phyloP scores from a whole-genome alignment of 495 filamentous ascomycete species.

The Podospora australis region DNA sequence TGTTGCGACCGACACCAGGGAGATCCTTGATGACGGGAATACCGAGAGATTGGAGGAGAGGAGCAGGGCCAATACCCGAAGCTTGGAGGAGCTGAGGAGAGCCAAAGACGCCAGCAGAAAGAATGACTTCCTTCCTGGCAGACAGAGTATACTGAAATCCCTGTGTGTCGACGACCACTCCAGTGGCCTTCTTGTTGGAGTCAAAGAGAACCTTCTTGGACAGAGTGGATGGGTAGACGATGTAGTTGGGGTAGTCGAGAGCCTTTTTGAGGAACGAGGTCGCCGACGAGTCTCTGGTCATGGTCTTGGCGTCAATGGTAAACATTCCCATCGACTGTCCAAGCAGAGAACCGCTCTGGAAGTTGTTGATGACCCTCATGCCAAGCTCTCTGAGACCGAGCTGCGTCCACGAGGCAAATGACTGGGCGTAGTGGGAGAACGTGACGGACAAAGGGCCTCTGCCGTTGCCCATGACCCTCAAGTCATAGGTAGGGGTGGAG shows the following conservation, averaged over 20 bases:
- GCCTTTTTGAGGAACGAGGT: neutral
- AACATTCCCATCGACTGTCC: conserved; percentile 13
- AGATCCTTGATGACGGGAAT: conserved; percentile 40
- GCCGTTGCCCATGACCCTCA: conserved; percentile 13
- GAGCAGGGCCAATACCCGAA: conserved; percentile 30
- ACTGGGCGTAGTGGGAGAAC: conserved; percentile 19
- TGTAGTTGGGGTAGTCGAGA: neutral
- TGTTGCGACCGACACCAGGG: conserved; percentile 44
- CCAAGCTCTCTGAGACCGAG: conserved; percentile 30
- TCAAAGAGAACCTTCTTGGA: conserved; percentile 6
- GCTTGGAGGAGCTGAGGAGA: conserved; percentile 47
- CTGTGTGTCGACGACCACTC: neutral
- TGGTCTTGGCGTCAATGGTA: neutral
- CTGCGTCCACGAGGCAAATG: conserved; percentile 28
- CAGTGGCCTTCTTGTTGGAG: neutral
- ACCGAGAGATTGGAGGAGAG: conserved; percentile 21
- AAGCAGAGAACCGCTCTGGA: conserved; percentile 30
- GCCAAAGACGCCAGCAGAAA: conserved; percentile 44
- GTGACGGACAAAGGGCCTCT: conserved; percentile 18
- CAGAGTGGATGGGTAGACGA: neutral
- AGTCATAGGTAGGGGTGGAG: conserved; percentile 21
- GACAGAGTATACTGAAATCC: neutral
- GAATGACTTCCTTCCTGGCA: conserved; percentile 38
- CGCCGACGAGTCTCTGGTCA: neutral
- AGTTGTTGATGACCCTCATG: conserved; percentile 23